These are phyloP conservation scores for Macrolepiota fuliginosa DNA, from an alignment of 768 basidiomycete genomes.

Conservation along the genomic window DNA sequence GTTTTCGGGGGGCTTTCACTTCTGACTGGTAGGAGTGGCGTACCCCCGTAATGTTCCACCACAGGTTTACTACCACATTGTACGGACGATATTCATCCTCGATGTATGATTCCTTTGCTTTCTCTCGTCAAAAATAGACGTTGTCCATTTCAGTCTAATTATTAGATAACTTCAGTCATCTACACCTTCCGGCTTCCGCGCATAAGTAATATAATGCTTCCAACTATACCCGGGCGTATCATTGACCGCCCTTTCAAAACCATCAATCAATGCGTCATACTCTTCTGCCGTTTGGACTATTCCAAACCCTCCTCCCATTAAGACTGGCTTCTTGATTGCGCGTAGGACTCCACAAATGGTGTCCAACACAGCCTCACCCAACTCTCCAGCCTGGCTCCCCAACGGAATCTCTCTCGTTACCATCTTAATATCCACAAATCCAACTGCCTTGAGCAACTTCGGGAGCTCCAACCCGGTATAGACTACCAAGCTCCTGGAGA, in stretches of 20 bases:
- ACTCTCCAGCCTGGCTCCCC: not conserved
- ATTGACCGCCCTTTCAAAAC: not conserved
- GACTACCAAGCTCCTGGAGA: not conserved
- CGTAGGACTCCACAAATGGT: not conserved
- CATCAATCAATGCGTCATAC: constrained; percentile 11
- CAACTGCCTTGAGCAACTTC: not conserved
- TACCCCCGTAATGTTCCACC: too few species aligned
- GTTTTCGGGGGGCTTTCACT: too few species aligned
- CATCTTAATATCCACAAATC: not conserved
- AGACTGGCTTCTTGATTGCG: constrained; percentile 6
- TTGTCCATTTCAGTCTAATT: too few species aligned
- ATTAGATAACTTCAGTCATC: not conserved
- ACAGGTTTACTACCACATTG: too few species aligned
- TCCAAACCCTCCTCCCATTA: constrained; percentile 12
- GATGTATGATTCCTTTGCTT: too few species aligned
- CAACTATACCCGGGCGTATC: constrained; percentile 1
- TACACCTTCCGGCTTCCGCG: not conserved
- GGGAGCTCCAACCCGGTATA: not conserved
- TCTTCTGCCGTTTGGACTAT: constrained; percentile 7
- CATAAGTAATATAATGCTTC: not conserved
- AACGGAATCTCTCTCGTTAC: not conserved
- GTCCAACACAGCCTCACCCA: not conserved
- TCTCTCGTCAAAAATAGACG: too few species aligned
- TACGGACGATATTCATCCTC: too few species aligned
- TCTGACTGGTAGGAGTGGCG: too few species aligned